Percentiles rank a stretch among this genome's conserved stretches.
Conservation (phyloP, 2,329 filamentous ascomycete species). For the Aureobasidium namibiae region DNA sequence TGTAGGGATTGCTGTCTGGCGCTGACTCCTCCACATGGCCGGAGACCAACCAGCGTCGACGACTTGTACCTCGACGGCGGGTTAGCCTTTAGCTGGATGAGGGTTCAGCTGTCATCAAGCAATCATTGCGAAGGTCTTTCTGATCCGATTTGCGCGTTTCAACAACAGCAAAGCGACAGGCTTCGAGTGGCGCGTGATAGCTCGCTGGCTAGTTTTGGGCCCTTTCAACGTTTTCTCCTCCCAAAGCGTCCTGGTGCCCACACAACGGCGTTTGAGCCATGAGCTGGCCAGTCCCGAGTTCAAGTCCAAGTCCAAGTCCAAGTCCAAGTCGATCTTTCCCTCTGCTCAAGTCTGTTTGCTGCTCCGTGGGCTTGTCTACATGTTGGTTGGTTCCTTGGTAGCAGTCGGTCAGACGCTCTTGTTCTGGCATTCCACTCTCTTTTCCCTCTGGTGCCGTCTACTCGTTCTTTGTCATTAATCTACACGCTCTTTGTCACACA, state of each 20-base stretch:
- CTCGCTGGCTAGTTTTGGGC: background rate
- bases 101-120: background rate
- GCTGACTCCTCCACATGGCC: background rate
- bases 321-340: no score
- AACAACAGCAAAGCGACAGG: conserved; percentile 3
- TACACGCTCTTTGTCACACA: conserved; percentile 4
- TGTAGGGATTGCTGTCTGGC: background rate
- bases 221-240: conserved; percentile 6
- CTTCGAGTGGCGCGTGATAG: conserved; percentile 6
- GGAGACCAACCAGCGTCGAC: background rate
- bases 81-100: background rate
- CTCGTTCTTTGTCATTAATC: background rate
- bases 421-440: background rate
- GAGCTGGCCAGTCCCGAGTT: background rate
- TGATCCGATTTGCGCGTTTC: conserved; percentile 4
- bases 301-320: background rate
- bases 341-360: background rate
- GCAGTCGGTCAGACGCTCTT: background rate
- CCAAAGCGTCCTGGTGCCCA: conserved; percentile 5
- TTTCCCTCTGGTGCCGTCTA: background rate
- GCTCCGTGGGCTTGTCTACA: background rate
- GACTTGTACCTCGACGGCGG: background rate
- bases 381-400: background rate
- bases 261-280: conserved; percentile 9
- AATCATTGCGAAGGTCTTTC: background rate